Evolutionary conservation across 2,329 filamentous ascomycete genomes (phyloP).

Genomic region (Neonectria faginata): DNA sequence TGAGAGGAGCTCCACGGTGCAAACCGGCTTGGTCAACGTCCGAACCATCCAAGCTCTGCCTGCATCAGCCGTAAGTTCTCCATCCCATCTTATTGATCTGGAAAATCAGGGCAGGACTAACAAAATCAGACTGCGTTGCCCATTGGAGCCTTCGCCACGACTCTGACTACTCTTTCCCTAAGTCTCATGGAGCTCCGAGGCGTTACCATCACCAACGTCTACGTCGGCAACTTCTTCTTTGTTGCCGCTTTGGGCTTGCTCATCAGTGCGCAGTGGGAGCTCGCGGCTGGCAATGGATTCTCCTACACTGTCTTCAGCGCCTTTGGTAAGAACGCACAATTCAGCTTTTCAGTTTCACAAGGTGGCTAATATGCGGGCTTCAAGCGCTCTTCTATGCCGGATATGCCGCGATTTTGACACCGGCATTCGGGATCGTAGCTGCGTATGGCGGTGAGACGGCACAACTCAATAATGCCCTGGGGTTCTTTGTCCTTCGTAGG

Average conservation of each 20-base stretch:
- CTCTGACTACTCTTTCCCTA: conserved; percentile 43
- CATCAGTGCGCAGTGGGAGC: conserved; percentile 47
- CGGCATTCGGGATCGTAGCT: conserved; percentile 40
- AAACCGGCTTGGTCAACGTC: not conserved
- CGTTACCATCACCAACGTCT: conserved; percentile 44
- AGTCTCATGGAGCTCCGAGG: conserved; percentile 47
- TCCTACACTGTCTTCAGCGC: conserved; percentile 46
- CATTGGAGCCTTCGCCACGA: conserved; percentile 48
- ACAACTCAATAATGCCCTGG: conserved; percentile 46
- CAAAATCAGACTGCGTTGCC: conserved; percentile 38
- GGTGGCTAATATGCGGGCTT: not conserved
- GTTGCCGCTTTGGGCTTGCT: conserved; percentile 45
- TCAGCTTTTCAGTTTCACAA: accelerated
- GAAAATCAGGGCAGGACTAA: not conserved
- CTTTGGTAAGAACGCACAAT: conserved; percentile 33
- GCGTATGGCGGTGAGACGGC: conserved; percentile 44
- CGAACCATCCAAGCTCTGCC: not conserved
- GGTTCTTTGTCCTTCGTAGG: conserved; percentile 46
- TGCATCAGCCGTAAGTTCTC: not conserved
- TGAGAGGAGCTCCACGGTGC: not conserved
- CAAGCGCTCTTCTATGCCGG: conserved; percentile 46
- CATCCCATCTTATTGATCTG: not conserved
- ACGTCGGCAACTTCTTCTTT: conserved; percentile 47
- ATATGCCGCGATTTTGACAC: conserved; percentile 44
- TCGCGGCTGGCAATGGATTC: conserved; percentile 46